A percentile compares a stretch with the other conserved stretches of the same genome.
These are phyloP conservation scores for Epichloe baconii DNA, from an alignment of 2,329 filamentous ascomycete genomes.

Conservation along the genomic window DNA sequence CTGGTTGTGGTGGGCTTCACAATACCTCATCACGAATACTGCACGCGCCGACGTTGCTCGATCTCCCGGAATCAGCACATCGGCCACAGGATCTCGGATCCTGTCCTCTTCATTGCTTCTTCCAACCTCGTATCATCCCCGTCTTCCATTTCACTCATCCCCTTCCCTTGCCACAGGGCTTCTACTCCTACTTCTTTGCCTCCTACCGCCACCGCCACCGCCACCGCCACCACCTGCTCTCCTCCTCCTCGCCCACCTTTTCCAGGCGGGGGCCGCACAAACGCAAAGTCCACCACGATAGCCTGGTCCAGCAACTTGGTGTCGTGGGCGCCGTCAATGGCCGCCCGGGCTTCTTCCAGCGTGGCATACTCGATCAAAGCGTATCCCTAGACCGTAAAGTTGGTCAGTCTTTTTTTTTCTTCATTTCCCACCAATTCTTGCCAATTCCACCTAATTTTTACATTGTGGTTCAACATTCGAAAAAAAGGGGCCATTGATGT, in stretches of 20 bases:
- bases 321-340: conserved; percentile 66
- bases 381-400: conserved; percentile 49
- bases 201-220: conserved; percentile 11
- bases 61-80: conserved; percentile 3
- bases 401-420: not conserved
- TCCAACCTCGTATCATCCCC: not conserved
- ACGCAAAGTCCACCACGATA: conserved; percentile 70
- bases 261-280: conserved; percentile 63
- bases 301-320: conserved; percentile 73
- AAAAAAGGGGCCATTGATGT: not conserved
- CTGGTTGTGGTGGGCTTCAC: not conserved
- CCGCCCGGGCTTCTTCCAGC: conserved; percentile 64
- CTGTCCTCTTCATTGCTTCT: not conserved
- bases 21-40: not conserved
- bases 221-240: conserved; percentile 16
- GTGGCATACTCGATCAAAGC: conserved; percentile 76
- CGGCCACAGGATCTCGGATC: conserved; percentile 1
- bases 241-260: conserved; percentile 25
- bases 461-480: not conserved
- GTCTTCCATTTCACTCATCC: conserved; percentile 11
- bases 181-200: conserved; percentile 35
- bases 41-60: conserved; percentile 7
- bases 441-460: not conserved
- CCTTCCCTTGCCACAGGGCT: conserved; percentile 31
- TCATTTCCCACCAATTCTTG: not conserved